Percentiles rank a stretch among this genome's conserved stretches.
Evolutionary conservation across 2,329 filamentous ascomycete species (phyloP).

Genomic region (Coniosporium tulheliwenetii): DNA sequence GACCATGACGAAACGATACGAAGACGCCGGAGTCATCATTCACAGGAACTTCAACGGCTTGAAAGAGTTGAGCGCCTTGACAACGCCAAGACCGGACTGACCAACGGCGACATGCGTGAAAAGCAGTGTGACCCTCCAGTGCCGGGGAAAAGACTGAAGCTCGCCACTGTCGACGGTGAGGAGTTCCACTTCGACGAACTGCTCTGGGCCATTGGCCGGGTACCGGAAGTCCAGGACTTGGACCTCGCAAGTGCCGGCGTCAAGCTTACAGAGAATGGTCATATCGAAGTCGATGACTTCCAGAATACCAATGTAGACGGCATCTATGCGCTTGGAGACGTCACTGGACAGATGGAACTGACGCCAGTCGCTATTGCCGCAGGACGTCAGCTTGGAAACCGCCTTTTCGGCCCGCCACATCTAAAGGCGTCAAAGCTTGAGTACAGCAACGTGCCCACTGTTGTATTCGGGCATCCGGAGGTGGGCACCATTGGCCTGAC

Average conservation of each 20-base stretch:
- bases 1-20: conserved; percentile 61
- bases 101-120: conserved; percentile 54
- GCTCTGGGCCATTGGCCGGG: conserved; percentile 72
- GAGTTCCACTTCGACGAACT: conserved; percentile 53
- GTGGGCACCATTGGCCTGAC: conserved; percentile 67
- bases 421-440: conserved; percentile 47
- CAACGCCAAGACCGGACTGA: conserved; percentile 56
- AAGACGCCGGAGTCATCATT: conserved; percentile 59
- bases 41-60: conserved; percentile 54
- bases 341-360: conserved; percentile 63
- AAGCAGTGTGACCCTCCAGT: conserved; percentile 23
- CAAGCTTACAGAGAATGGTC: conserved; percentile 47
- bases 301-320: conserved; percentile 65
- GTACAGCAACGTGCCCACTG: conserved; percentile 68
- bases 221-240: conserved; percentile 54
- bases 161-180: conserved; percentile 25
- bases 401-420: conserved; percentile 53
- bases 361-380: conserved; percentile 86
- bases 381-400: conserved; percentile 61
- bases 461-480: conserved; percentile 77
- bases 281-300: conserved; percentile 62
- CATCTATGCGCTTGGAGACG: conserved; percentile 72
- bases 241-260: conserved; percentile 58
- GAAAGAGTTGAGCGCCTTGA: conserved; percentile 50
- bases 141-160: conserved; percentile 28